Conservation (phyloP, 2,329 filamentous ascomycete species). For the Helicocarpus griseus region DNA sequence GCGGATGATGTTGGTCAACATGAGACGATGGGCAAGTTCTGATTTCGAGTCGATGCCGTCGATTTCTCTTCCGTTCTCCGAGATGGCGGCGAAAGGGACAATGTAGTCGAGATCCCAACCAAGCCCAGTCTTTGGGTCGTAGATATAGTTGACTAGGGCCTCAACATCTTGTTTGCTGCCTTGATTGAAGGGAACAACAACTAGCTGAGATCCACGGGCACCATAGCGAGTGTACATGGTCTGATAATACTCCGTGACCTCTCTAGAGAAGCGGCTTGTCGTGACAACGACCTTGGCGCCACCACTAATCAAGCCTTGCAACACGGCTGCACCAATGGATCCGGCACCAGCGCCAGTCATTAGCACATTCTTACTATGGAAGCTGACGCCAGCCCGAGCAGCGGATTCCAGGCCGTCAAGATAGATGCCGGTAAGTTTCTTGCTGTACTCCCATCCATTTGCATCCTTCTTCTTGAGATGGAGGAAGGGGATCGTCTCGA, state of each 20-base stretch:
- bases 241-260: constrained; percentile 99
- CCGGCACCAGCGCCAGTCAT: constrained; percentile 98
- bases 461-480: constrained; percentile 95
- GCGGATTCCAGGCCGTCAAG: constrained; percentile 85
- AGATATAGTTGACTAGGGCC: constrained; percentile 89
- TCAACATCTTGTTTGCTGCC: constrained; percentile 97
- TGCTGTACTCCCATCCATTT: constrained; percentile 98
- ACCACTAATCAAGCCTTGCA: constrained; percentile 91
- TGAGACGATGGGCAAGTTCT: constrained; percentile 95
- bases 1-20: constrained; percentile 93
- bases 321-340: constrained; percentile 92
- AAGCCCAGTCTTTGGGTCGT: constrained; percentile 88
- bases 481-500: constrained; percentile 95
- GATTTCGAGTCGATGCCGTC: constrained; percentile 95
- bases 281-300: constrained; percentile 96
- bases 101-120: constrained; percentile 98
- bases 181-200: constrained; percentile 98
- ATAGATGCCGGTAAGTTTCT: constrained; percentile 90
- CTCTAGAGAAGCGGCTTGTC: constrained; percentile 88
- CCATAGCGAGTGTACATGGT: constrained; percentile 95
- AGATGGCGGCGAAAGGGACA: constrained; percentile 92
- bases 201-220: constrained; percentile 86
- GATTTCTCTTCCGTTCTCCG: constrained; percentile 95
- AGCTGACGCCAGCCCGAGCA: constrained; percentile 77
- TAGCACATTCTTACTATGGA: constrained; percentile 87